Evolutionary conservation across 441 rosid species (phyloP).

Genomic region (Populus hybrid): DNA sequence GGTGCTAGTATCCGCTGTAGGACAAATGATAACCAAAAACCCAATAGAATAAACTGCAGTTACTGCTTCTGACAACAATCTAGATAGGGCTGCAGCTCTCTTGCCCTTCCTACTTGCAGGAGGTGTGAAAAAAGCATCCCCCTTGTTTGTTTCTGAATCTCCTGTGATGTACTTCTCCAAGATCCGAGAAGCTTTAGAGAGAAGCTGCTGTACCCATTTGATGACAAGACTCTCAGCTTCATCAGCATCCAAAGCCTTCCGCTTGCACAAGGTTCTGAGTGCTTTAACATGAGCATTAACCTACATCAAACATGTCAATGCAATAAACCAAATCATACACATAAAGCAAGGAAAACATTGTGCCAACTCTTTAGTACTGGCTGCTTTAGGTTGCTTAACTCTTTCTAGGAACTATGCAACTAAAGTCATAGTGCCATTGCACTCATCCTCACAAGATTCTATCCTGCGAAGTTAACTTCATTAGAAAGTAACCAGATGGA

Average conservation of each 20-base stretch:
- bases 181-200: conserved; percentile 59
- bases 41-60: conserved; percentile 79
- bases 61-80: conserved; percentile 47
- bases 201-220: conserved; percentile 68
- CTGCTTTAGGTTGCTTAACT: neutral
- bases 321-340: conserved; percentile 5
- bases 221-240: conserved; percentile 69
- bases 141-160: conserved; percentile 32
- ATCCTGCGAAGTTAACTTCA: neutral
- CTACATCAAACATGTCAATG: conserved; percentile 40
- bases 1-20: conserved; percentile 63
- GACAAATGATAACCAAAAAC: conserved; percentile 65
- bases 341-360: neutral
- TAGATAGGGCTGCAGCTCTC: conserved; percentile 33
- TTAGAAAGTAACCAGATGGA: conserved; percentile 1
- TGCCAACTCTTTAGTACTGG: neutral
- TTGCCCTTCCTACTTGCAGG: conserved; percentile 53
- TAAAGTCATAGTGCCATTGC: neutral
- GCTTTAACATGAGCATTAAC: conserved; percentile 94
- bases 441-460: neutral
- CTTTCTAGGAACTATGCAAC: neutral
- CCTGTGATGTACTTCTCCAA: conserved; percentile 61
- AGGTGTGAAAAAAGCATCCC: conserved; percentile 58
- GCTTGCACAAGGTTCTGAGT: conserved; percentile 78
- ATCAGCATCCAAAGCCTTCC: conserved; percentile 52